phyloP scores from a whole-genome alignment of 2,329 filamentous ascomycete genomes.

The Bertia moriformis region DNA sequence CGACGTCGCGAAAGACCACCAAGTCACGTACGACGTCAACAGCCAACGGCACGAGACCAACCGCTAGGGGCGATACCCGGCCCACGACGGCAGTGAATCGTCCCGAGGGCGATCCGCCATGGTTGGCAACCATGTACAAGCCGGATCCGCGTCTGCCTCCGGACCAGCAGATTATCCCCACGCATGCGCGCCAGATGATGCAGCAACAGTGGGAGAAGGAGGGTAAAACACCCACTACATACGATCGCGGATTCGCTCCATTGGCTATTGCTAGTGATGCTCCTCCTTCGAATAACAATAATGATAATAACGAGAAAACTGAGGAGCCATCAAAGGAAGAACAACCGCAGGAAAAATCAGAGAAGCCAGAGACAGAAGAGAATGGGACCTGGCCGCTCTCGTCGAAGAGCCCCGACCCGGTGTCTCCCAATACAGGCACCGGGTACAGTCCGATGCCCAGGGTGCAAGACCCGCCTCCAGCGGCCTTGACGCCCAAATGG shows the following conservation, averaged over 20 bases:
- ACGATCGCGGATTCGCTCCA: conserved; percentile 44
- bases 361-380: not conserved
- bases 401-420: not conserved
- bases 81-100: conserved; percentile 15
- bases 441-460: not conserved
- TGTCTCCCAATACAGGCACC: not conserved
- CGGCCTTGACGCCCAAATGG: not conserved
- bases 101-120: conserved; percentile 54
- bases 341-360: not conserved
- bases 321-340: not conserved
- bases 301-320: not conserved
- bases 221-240: conserved; percentile 40
- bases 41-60: not conserved
- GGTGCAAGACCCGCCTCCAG: not conserved
- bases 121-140: conserved; percentile 58
- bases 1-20: not conserved
- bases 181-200: conserved; percentile 49
- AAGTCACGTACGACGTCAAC: not conserved
- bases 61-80: not conserved
- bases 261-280: conserved; percentile 22
- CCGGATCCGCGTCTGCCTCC: conserved; percentile 55
- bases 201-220: conserved; percentile 54
- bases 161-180: conserved; percentile 56
- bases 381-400: not conserved
- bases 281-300: not conserved